These are phyloP conservation scores for Penstemon eatonii DNA, from an alignment of 257 asterid genomes.

Conservation along the genomic window DNA sequence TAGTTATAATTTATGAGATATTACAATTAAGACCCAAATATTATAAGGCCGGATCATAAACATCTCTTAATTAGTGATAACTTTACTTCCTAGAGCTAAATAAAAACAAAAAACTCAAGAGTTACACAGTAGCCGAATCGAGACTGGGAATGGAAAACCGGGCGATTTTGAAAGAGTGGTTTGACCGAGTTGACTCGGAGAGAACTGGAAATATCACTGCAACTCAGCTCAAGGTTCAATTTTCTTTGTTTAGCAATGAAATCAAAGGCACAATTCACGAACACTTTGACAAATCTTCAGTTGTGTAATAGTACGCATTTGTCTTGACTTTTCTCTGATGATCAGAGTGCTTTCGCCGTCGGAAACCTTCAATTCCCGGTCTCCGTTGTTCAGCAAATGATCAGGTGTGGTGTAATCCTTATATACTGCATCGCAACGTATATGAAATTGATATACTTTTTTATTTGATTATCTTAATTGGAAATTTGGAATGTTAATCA, in stretches of 20 bases:
- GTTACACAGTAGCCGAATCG: no score
- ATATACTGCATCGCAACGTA: not conserved
- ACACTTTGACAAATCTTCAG: not conserved
- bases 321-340: not conserved
- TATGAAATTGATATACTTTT: constrained; percentile 14
- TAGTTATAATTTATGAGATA: no score
- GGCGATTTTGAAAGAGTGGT: constrained; percentile 68
- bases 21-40: no score
- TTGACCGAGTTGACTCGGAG: constrained; percentile 71
- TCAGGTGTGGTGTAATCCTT: constrained; percentile 45
- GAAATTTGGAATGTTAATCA: constrained; percentile 27
- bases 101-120: no score
- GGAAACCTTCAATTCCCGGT: constrained; percentile 68
- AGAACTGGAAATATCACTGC: constrained; percentile 65
- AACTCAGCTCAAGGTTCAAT: constrained; percentile 65
- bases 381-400: constrained; percentile 83
- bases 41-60: no score
- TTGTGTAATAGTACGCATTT: not conserved
- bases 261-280: not conserved
- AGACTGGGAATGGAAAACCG: constrained; percentile 49
- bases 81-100: no score
- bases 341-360: constrained; percentile 63
- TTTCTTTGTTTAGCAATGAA: constrained; percentile 2
- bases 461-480: not conserved
- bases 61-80: no score